Conservation (phyloP, 768 basidiomycete species). For the Russula sp. region DNA sequence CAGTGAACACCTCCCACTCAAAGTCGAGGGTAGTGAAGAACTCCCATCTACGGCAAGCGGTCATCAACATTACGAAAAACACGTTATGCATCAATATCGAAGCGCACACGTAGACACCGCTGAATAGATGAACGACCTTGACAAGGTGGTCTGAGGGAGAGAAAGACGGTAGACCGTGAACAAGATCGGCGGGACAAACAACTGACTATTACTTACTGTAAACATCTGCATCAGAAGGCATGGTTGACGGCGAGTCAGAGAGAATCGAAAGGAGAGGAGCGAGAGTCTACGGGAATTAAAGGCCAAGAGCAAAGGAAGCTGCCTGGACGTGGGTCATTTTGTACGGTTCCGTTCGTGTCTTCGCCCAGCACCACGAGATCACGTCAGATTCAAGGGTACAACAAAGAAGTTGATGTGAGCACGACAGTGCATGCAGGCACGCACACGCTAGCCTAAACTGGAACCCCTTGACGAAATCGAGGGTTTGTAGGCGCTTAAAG, state of each 20-base stretch:
- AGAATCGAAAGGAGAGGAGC: background rate
- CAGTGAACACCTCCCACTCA: constrained; percentile 28
- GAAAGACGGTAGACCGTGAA: background rate
- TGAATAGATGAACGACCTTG: constrained; percentile 25
- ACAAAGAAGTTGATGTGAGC: background rate
- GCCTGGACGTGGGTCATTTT: constrained; percentile 7
- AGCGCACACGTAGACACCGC: constrained; percentile 25
- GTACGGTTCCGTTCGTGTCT: constrained; percentile 5
- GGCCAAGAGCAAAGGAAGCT: constrained; percentile 20
- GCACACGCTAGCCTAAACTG: background rate
- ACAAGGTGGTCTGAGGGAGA: constrained; percentile 13
- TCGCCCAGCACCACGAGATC: background rate
- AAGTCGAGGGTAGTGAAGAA: constrained; percentile 27
- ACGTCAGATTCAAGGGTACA: background rate
- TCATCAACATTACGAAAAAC: background rate
- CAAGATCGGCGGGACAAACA: background rate
- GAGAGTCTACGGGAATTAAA: background rate
- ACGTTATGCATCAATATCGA: background rate
- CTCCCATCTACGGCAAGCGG: constrained; percentile 24
- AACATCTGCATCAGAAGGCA: constrained; percentile 19
- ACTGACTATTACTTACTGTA: constrained; percentile 5
- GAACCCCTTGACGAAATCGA: background rate
- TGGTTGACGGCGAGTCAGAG: background rate
- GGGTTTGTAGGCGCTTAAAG: background rate
- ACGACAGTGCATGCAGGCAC: background rate